These are phyloP conservation scores for Eremothecium sinecaudum DNA, from an alignment of 1,139 yeast genomes.

Conservation along the genomic window DNA sequence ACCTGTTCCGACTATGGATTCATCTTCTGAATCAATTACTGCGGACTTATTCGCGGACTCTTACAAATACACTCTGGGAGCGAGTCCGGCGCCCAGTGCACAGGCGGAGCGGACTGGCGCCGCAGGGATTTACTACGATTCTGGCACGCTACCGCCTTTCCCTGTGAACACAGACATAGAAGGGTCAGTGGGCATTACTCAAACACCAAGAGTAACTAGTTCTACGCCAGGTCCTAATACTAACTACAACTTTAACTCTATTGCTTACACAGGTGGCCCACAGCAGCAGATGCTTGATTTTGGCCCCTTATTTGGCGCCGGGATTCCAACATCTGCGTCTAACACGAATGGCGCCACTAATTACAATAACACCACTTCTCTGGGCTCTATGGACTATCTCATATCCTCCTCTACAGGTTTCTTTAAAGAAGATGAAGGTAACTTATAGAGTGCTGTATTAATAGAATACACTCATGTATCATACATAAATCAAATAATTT, in stretches of 20 bases:
- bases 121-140: constrained; percentile 4
- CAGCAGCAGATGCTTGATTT: constrained; percentile 3
- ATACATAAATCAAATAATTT: too few relatives aligned
- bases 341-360: background rate
- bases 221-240: background rate
- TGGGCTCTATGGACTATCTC: constrained; percentile 6
- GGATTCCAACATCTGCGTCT: background rate
- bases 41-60: constrained; percentile 6
- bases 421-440: constrained; percentile 4
- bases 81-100: constrained; percentile 1
- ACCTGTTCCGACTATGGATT: constrained; percentile 4
- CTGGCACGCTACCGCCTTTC: background rate
- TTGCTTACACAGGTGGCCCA: background rate
- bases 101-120: constrained; percentile 1
- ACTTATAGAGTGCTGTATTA: too few relatives aligned
- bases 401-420: constrained; percentile 4
- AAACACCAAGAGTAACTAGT: background rate
- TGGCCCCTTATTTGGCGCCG: constrained; percentile 3
- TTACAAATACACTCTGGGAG: background rate
- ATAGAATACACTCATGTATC: too few relatives aligned
- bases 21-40: constrained; percentile 7
- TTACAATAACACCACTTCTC: constrained; percentile 1
- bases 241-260: constrained; percentile 4
- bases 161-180: background rate
- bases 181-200: background rate